Base-by-base conservation (phyloP, 1,284 basidiomycete species). In the Phylloboletellus chloephorus region DNA sequence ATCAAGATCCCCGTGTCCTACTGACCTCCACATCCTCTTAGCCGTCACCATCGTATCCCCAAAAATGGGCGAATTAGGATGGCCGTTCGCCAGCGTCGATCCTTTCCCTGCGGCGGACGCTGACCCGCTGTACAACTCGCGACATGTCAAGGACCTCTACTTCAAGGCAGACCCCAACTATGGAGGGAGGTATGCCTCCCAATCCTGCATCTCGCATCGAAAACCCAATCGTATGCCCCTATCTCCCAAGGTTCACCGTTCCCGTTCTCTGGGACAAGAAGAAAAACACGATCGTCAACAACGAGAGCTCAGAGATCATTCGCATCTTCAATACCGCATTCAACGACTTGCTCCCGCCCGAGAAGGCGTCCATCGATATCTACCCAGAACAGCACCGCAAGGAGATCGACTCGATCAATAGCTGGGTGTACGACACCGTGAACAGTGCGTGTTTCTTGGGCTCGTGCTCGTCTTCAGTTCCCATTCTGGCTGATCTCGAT, bases 191-290 rank as follows among this genome's bases (percentile, higher is more conserved):
- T 79, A 48, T 15, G 64, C 50, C n/a, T 15, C 26, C 33, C n/a
- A 23, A 13, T 12, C n/a, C n/a, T 25, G 31, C 19, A 24, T 15
- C 20, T 12, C 31, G 44, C 22, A 26, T 6, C 11, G 21, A 12
- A 16, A 12, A 12, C 12, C 10, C 23, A 16, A 19, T 11, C n/a
- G n/a, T n/a, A 24, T 29, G 8, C 5, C 12, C 20, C 22, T 12
- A 1, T 24, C 9, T 25, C 9, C 26, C 6, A 41, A 81, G 83
- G 37, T 92, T 88, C 69, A 90, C 91, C 4, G 90, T 94, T 2
- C 94, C 95, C n/a, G 69, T 94, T 35, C 69, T 98, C 2, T 98
- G 92, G 90, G 96, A 98, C 70, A 95, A 84, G 70, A 88, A 96
- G 66, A 69, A 65, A 28, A 67, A 84, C 43, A 91, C 88, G 25